Evolutionary conservation across 306 rosid species (phyloP).

Genomic region (Malus fusca): DNA sequence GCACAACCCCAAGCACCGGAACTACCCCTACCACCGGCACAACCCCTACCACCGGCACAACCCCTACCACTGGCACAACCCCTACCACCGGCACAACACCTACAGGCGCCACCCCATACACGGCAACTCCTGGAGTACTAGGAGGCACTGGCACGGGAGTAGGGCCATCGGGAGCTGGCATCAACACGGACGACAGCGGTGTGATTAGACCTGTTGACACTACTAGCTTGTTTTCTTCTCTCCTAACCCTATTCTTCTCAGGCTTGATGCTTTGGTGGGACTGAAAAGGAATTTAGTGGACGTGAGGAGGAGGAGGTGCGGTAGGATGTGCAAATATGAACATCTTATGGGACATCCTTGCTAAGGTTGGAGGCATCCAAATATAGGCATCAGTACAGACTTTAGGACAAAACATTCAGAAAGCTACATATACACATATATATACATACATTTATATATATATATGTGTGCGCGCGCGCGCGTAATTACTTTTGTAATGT

Average conservation of each 20-base stretch:
- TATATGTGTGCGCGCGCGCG: accelerated
- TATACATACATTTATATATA: too few species aligned
- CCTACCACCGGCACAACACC: slow-evolving; percentile 19
- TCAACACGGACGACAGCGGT: slow-evolving; percentile 56
- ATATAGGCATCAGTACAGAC: too few species aligned
- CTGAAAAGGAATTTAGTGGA: slow-evolving; percentile 17
- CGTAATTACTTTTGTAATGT: too few species aligned
- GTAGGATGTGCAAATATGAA: slow-evolving; percentile 3
- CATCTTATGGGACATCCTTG: slow-evolving; percentile 17
- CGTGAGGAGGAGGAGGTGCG: slow-evolving; percentile 15
- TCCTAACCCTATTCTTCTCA: slow-evolving; percentile 25
- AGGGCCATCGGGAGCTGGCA: slow-evolving; percentile 67
- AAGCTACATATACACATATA: too few species aligned
- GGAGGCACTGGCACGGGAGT: slow-evolving; percentile 69
- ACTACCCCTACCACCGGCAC: slow-evolving; percentile 19
- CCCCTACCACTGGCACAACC: neutral
- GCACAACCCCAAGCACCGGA: slow-evolving; percentile 2
- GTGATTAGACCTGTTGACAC: slow-evolving; percentile 28
- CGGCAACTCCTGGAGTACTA: slow-evolving; percentile 46
- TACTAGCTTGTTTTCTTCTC: slow-evolving; percentile 15
- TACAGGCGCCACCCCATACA: slow-evolving; percentile 28
- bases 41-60: neutral
- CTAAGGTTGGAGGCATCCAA: neutral
- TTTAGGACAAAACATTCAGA: too few species aligned
- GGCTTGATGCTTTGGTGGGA: slow-evolving; percentile 53